Evolutionary conservation across 305 asterid genomes (phyloP).

Genomic region (Ajuga reptans): DNA sequence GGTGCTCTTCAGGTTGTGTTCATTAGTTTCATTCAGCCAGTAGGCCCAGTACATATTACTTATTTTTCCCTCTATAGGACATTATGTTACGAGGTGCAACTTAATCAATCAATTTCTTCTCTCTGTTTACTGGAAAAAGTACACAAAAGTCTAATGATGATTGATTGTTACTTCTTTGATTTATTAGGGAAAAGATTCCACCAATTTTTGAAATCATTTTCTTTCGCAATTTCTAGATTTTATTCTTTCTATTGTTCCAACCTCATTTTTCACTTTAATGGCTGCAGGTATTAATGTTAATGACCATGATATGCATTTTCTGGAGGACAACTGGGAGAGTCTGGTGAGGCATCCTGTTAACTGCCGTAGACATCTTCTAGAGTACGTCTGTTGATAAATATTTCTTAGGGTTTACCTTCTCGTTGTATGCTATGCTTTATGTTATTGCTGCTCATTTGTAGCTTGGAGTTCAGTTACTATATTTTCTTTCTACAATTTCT

Average conservation of each 20-base stretch:
- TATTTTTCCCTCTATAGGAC: not conserved
- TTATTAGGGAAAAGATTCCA: not conserved
- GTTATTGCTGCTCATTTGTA: slow-evolving; percentile 14
- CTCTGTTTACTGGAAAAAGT: not conserved
- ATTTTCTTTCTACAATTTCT: not conserved
- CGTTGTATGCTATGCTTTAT: not conserved
- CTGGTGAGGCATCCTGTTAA: slow-evolving; percentile 58
- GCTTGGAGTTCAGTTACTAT: slow-evolving; percentile 7
- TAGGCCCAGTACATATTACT: not conserved
- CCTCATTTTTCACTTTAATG: slow-evolving; percentile 16
- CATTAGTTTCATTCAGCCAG: no score
- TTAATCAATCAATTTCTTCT: not conserved
- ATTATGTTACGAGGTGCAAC: not conserved
- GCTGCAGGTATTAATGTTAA: slow-evolving; percentile 76
- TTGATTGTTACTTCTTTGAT: not conserved
- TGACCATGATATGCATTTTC: slow-evolving; percentile 93
- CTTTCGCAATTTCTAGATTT: no score
- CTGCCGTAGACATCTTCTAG: slow-evolving; percentile 5
- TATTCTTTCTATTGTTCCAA: slow-evolving; percentile 9
- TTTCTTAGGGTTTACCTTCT: slow-evolving; percentile 3
- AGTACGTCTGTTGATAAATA: slow-evolving; percentile 3
- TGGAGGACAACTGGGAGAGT: slow-evolving; percentile 99
- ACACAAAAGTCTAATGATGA: not conserved
- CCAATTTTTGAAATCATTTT: not conserved
- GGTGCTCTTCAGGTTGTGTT: no score